phyloP scores from a whole-genome alignment of 2,329 filamentous ascomycete species.

The Anthostomella pinea region DNA sequence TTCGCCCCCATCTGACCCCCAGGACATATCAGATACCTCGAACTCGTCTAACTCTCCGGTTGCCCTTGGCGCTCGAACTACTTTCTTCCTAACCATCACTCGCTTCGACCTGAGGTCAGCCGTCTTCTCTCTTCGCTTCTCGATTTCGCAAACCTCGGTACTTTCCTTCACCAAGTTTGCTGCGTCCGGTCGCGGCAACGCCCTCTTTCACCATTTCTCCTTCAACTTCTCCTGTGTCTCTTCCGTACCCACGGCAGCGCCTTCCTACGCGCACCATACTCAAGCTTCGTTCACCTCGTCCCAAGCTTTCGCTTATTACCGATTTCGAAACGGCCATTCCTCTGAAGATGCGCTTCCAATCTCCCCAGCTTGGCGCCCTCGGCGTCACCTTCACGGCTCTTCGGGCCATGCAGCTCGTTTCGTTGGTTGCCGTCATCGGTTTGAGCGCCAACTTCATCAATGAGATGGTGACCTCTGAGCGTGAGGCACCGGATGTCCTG shows the following conservation, averaged over 20 bases:
- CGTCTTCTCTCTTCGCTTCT: neutral
- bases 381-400: constrained; percentile 75
- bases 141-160: constrained; percentile 1
- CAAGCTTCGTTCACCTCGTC: constrained; percentile 28
- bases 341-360: constrained; percentile 41
- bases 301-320: constrained; percentile 43
- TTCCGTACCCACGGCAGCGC: constrained; percentile 41
- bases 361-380: constrained; percentile 64
- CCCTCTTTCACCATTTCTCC: constrained; percentile 32
- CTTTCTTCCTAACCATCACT: constrained; percentile 7
- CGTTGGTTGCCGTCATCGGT: constrained; percentile 74
- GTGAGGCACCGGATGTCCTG: constrained; percentile 67
- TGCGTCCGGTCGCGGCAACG: no score
- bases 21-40: no score
- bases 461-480: constrained; percentile 65
- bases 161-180: no score
- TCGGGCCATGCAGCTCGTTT: constrained; percentile 67
- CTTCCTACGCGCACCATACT: constrained; percentile 40
- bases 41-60: no score
- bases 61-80: constrained; percentile 22
- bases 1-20: neutral
- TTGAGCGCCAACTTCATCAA: constrained; percentile 80
- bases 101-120: neutral
- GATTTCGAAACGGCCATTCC: constrained; percentile 30
- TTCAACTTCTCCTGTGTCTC: constrained; percentile 32